Percentiles rank a stretch among this genome's conserved stretches.
These are phyloP conservation scores for Geosmithia flava DNA, from an alignment of 2,329 filamentous ascomycete genomes.

Conservation along the genomic window DNA sequence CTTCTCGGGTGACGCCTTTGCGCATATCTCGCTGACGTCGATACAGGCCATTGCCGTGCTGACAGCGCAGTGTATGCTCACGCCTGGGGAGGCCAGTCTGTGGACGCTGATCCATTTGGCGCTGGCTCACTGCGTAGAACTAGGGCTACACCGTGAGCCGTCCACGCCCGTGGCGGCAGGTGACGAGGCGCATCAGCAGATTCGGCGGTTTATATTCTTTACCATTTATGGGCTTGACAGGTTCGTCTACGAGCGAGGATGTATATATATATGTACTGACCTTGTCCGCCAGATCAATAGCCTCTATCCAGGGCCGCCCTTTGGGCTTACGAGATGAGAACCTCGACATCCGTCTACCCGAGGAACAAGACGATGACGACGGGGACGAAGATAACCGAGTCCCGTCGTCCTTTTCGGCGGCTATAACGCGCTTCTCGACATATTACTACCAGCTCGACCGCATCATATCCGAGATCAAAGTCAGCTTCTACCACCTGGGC, in stretches of 20 bases:
- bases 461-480: slow-evolving; percentile 11
- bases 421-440: slow-evolving; percentile 9
- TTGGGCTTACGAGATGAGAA: slow-evolving; percentile 22
- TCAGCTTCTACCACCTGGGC: slow-evolving; percentile 11
- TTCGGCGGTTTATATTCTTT: slow-evolving; percentile 16
- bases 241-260: slow-evolving; percentile 5
- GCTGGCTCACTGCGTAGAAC: slow-evolving; percentile 22
- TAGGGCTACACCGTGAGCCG: slow-evolving; percentile 22
- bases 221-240: slow-evolving; percentile 21
- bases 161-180: slow-evolving; percentile 1
- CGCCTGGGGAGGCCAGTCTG: slow-evolving; percentile 18
- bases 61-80: slow-evolving; percentile 17
- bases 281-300: slow-evolving; percentile 13
- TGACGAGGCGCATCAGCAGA: slow-evolving; percentile 3
- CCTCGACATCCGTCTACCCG: slow-evolving; percentile 16
- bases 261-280: slow-evolving; percentile 1
- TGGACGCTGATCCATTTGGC: slow-evolving; percentile 22
- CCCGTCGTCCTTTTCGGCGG: slow-evolving; percentile 1
- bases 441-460: slow-evolving; percentile 13
- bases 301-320: slow-evolving; percentile 23
- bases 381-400: background rate
- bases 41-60: slow-evolving; percentile 18
- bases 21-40: slow-evolving; percentile 16
- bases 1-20: slow-evolving; percentile 17
- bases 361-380: background rate